Base-by-base conservation (phyloP, 148 eudicot genomes). In the Rhododendron henanense region DNA sequence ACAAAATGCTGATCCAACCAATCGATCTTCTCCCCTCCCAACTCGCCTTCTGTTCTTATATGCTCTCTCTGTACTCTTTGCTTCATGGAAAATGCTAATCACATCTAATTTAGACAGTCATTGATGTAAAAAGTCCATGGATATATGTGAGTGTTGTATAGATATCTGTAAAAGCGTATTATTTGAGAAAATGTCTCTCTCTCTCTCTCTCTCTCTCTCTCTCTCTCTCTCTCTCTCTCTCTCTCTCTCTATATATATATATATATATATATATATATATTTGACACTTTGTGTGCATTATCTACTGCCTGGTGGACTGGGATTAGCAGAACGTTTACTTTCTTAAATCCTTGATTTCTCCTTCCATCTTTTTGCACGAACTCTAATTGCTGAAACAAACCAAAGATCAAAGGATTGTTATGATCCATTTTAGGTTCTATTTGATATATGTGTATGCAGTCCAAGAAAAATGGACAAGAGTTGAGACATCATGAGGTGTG, bases 401-500 rank as follows among this genome's bases (percentile, higher is more conserved):
- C 47, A 47, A 84, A 84, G 67, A 71, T 84, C 37, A 19, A 61
- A n/a, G 65, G 55, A 67, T 71, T n/a, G 63, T 71, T 50, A 15
- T 79, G 65, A 73, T 71, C 79, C 23, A 84, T 48, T 84, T 50
- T 71, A 16, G 59, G 65, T 75, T 51, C 50, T 51, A 21, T 50
- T 74, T 79, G 63, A 69, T 69, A n/a, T 39, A n/a, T 74, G 18
- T 74, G 10, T 23, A 55, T 31, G 33, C 47, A 23, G 41, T 74
- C 61, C 6, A 55, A 75, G 85, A 73, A 86, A 86, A 15, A 55
- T 86, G 88, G 85, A 82, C 75, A 75, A 75, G 61, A 44, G 7
- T 82, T 41, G 81, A 67, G 83, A 57, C 73, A 51, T 75, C 25
- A 61, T 21, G 67, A 84, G 81, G 83, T 83, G 65, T 47, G 83